A percentile compares a stretch with the other conserved stretches of the same genome.
Evolutionary conservation across 208 protist species (phyloP).

Genomic region (Leishmania mexicana): DNA sequence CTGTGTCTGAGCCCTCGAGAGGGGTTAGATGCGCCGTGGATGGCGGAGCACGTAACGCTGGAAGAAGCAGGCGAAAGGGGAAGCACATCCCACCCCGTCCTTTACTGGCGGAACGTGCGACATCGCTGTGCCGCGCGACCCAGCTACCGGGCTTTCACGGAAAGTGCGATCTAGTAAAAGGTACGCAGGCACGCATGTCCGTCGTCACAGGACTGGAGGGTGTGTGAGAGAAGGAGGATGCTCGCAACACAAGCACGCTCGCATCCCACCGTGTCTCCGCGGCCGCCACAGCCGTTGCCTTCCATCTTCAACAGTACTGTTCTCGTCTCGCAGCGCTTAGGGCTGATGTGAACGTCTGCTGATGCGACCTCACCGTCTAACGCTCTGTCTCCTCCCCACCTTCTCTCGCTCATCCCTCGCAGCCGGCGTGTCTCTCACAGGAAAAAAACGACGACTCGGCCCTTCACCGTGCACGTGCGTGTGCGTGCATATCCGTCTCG

Average conservation of each 20-base stretch:
- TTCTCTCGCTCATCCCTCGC: not conserved
- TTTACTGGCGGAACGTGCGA: not conserved
- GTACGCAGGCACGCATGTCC: no score
- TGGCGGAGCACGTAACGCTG: not conserved
- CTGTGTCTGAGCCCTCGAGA: no score
- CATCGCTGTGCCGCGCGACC: not conserved
- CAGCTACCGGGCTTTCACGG: not conserved
- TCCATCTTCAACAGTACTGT: not conserved
- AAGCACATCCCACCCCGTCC: not conserved
- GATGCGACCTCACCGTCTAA: not conserved
- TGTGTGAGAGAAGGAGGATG: not conserved
- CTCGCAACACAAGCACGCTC: not conserved
- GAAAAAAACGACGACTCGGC: not conserved
- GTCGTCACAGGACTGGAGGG: not conserved
- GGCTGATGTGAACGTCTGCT: not conserved
- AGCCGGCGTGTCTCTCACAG: not conserved
- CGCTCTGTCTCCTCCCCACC: not conserved
- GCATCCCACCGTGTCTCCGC: not conserved
- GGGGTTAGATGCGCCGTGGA: not conserved
- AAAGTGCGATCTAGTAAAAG: not conserved
- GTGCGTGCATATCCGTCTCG: not conserved
- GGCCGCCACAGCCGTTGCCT: not conserved
- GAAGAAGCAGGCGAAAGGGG: not conserved
- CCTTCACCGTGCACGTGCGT: not conserved
- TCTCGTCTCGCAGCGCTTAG: not conserved